Conservation (phyloP, 192 early-diverging fungal species). For the Thoreauomyces humboldtii region DNA sequence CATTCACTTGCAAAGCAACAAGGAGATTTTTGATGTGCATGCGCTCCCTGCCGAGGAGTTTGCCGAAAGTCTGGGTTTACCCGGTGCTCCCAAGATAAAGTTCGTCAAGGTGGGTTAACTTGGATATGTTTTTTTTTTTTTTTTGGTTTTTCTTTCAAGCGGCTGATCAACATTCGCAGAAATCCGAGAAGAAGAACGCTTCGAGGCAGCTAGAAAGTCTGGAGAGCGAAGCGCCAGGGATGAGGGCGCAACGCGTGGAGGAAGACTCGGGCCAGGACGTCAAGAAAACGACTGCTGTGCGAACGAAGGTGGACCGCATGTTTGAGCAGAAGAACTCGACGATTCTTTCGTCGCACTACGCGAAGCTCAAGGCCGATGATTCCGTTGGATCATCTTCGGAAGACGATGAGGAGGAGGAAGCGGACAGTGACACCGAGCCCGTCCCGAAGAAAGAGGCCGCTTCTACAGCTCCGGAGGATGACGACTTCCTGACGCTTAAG, state of each 20-base stretch:
- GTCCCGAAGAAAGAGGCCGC: no score
- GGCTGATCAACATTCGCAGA: constrained; percentile 2
- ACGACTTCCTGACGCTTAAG: constrained; percentile 81
- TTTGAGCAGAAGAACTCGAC: constrained; percentile 89
- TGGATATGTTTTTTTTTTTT: neutral
- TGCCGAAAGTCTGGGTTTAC: constrained; percentile 87
- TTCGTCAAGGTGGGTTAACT: constrained; percentile 59
- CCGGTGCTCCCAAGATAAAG: constrained; percentile 92
- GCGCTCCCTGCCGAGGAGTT: constrained; percentile 82
- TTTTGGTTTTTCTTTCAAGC: neutral
- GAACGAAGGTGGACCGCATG: constrained; percentile 89
- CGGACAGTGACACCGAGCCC: constrained; percentile 44
- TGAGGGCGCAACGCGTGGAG: constrained; percentile 3
- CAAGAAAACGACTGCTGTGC: constrained; percentile 40
- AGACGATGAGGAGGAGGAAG: neutral
- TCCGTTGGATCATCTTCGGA: neutral
- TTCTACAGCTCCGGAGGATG: constrained; percentile 45
- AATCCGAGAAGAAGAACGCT: constrained; percentile 62
- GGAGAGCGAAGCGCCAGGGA: neutral
- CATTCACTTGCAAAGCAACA: constrained; percentile 87
- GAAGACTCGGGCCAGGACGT: constrained; percentile 17
- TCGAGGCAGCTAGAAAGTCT: constrained; percentile 44
- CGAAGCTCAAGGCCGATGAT: constrained; percentile 68
- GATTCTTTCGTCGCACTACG: constrained; percentile 89
- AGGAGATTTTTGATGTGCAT: constrained; percentile 84